Evolutionary conservation across 495 filamentous ascomycete genomes (phyloP).

Genomic region (Podospora comata): DNA sequence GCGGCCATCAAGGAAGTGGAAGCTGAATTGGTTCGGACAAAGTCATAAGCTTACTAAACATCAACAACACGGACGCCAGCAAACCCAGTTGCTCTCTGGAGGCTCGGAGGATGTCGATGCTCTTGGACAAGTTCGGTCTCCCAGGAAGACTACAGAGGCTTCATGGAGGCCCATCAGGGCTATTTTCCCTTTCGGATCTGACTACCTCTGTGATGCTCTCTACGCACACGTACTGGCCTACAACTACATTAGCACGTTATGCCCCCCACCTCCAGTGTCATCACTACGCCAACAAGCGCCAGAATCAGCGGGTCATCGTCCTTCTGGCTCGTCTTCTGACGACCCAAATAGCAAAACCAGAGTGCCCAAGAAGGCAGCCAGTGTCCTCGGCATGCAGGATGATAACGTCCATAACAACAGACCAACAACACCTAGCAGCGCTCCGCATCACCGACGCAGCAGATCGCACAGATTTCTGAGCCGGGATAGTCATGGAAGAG

Average conservation of each 20-base stretch:
- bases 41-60: slow-evolving; percentile 18
- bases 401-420: no score
- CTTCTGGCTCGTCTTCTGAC: slow-evolving; percentile 12
- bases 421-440: background rate
- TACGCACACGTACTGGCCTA: slow-evolving; percentile 62
- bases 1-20: slow-evolving; percentile 25
- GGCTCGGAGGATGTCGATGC: background rate
- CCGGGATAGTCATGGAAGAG: background rate
- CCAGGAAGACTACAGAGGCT: background rate
- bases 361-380: slow-evolving; percentile 42
- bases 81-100: slow-evolving; percentile 6
- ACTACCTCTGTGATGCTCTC: slow-evolving; percentile 58
- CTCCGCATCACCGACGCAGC: slow-evolving; percentile 1
- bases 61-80: slow-evolving; percentile 10
- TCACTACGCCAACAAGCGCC: slow-evolving; percentile 7
- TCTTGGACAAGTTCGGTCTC: background rate
- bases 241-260: slow-evolving; percentile 55
- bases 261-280: slow-evolving; percentile 20
- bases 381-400: slow-evolving; percentile 37
- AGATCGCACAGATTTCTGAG: slow-evolving; percentile 8
- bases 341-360: slow-evolving; percentile 22
- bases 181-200: slow-evolving; percentile 55
- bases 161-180: slow-evolving; percentile 51
- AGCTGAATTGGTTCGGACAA: slow-evolving; percentile 22
- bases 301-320: background rate